Evolutionary conservation across 495 filamentous ascomycete genomes (phyloP).

Genomic region (Jackrogersella minutella): DNA sequence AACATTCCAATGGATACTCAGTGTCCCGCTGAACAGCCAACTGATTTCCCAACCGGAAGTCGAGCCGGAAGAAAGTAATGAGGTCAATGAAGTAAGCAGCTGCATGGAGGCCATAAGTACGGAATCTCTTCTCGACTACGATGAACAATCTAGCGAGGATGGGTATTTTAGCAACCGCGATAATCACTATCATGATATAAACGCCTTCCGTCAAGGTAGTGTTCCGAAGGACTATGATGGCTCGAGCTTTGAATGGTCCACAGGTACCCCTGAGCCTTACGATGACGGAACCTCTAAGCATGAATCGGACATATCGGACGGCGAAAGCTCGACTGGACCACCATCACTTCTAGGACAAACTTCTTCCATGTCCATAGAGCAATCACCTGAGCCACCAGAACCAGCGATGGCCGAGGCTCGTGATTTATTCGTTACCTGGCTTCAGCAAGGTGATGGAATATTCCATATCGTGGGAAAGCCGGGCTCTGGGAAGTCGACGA

Average conservation of each 20-base stretch:
- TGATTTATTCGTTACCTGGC: slow-evolving; percentile 43
- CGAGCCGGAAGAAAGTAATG: background rate
- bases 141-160: background rate
- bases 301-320: too few relatives aligned
- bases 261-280: too few relatives aligned
- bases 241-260: background rate
- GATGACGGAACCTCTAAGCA: too few relatives aligned
- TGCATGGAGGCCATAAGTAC: background rate
- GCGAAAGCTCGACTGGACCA: background rate
- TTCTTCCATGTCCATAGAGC: too few relatives aligned
- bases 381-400: background rate
- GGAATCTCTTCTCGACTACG: background rate
- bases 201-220: too few relatives aligned
- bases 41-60: background rate
- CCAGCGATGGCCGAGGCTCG: background rate
- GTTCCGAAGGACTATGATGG: background rate
- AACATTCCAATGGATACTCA: slow-evolving; percentile 46
- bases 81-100: background rate
- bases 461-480: slow-evolving; percentile 53
- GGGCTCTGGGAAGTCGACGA: slow-evolving; percentile 57
- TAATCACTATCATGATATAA: background rate
- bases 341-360: too few relatives aligned
- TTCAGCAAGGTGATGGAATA: slow-evolving; percentile 38
- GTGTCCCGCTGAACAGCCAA: background rate
- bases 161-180: background rate